phyloP scores from a whole-genome alignment of 805 yeast species.

The Candida maltosa region DNA sequence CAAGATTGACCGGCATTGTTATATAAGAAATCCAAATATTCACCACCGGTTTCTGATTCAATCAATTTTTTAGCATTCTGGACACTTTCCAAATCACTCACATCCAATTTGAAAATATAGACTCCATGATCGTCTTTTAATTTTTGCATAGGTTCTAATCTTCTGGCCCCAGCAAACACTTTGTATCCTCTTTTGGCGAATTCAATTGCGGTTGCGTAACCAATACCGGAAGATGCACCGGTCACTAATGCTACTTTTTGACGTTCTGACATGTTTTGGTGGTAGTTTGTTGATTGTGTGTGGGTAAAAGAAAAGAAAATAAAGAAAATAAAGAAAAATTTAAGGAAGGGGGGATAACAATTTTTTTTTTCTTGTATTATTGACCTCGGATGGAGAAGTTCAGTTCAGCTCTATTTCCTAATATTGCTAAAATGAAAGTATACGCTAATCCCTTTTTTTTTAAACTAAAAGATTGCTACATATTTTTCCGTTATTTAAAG shows the following conservation, averaged over 20 bases:
- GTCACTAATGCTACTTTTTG: conserved; percentile 51
- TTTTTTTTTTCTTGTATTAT: no score
- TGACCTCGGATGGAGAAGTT: no score
- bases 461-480: no score
- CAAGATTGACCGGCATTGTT: conserved; percentile 81
- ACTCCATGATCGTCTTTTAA: conserved; percentile 43
- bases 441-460: no score
- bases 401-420: no score
- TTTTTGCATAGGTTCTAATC: conserved; percentile 57
- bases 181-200: conserved; percentile 49
- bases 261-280: conserved; percentile 10
- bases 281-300: no score
- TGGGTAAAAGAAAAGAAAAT: no score
- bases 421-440: no score
- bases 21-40: conserved; percentile 54
- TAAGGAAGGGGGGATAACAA: no score
- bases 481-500: no score
- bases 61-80: conserved; percentile 40
- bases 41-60: conserved; percentile 38
- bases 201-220: conserved; percentile 46
- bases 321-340: no score
- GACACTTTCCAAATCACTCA: conserved; percentile 49
- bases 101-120: conserved; percentile 53
- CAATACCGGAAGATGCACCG: conserved; percentile 59
- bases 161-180: conserved; percentile 75